Evolutionary conservation across 2,329 filamentous ascomycete genomes (phyloP).

Genomic region (Monilinia fructicola): DNA sequence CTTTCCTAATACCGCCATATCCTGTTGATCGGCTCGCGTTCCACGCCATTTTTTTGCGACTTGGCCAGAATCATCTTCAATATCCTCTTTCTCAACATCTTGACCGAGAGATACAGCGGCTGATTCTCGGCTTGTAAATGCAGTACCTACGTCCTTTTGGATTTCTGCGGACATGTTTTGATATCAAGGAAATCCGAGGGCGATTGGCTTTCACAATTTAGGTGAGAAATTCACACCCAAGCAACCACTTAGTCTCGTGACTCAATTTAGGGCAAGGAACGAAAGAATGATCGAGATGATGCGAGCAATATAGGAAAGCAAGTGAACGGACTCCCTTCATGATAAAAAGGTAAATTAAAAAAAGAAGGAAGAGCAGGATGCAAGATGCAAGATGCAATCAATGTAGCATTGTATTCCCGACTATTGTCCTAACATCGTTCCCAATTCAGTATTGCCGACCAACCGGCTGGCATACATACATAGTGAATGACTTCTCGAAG

Average conservation of each 20-base stretch:
- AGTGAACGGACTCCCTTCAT: background rate
- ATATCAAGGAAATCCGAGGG: background rate
- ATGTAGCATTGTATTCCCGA: background rate
- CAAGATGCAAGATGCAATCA: background rate
- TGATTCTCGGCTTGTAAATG: conserved; percentile 8
- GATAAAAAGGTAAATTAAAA: background rate
- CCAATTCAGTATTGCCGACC: background rate
- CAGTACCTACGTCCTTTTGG: conserved; percentile 4
- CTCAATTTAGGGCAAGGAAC: background rate
- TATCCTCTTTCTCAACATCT: conserved; percentile 27
- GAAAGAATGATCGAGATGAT: background rate
- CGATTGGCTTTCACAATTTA: background rate
- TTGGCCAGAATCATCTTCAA: conserved; percentile 4
- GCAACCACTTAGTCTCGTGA: background rate
- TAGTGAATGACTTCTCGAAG: background rate
- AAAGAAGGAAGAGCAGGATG: background rate
- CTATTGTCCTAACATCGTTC: background rate
- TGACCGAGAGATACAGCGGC: conserved; percentile 8
- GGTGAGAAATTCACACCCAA: background rate
- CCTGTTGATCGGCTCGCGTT: conserved; percentile 25
- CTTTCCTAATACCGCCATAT: conserved; percentile 26
- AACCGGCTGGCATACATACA: background rate
- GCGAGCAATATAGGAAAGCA: background rate
- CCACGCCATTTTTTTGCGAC: conserved; percentile 24
- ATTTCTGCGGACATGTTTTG: background rate